Base-by-base conservation (phyloP, 2,329 filamentous ascomycete genomes). In the Alternaria rosae region DNA sequence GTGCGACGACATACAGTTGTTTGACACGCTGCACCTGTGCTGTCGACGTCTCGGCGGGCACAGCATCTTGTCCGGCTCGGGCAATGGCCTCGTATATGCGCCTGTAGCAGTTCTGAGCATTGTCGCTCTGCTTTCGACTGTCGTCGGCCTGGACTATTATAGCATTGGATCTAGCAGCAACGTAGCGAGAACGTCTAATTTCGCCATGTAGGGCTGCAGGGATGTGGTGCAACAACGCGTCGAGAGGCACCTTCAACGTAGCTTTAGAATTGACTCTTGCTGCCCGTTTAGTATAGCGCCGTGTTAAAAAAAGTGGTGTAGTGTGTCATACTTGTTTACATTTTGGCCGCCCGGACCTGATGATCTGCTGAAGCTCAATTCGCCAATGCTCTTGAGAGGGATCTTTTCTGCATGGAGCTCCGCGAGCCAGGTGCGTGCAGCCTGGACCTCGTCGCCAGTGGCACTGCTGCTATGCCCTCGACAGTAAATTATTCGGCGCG, bases 321-420 rank as follows among this genome's bases (percentile, higher is more conserved):
- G 53, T 62, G 64, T 63, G 65, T 63, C 69, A 64, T 70, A 90
- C 88, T 90, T 90, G 79, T 90, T 90, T 59, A 90, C 88, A 79
- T 90, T 90, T 76, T 90, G 88, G 11, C 88, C 88, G 53, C 88
- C 88, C 17, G 88, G 88, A 4, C 88, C 88, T 54, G 87, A 88
- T 3, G 88, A 89, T 60, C 88, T 83, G 73, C 86, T 89, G 75
- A 88, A 90, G 51, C 83, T 86, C 66, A 90, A 74, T 63, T 88
- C 83, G 70, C 86, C 84, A 59, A 89, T 82, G 65, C 80, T 81
- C 58, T 82, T 83, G 11, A 73, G 57, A 25, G 88, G 86, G 58
- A 89, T 85, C 13, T 85, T 83, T 13, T 85, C 82, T 57, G 83
- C 75, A 74, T 85, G 80, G 66, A 89, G 82, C 45, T 79, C 78